Conservation (phyloP, 768 basidiomycete genomes). For the Postia placenta region DNA sequence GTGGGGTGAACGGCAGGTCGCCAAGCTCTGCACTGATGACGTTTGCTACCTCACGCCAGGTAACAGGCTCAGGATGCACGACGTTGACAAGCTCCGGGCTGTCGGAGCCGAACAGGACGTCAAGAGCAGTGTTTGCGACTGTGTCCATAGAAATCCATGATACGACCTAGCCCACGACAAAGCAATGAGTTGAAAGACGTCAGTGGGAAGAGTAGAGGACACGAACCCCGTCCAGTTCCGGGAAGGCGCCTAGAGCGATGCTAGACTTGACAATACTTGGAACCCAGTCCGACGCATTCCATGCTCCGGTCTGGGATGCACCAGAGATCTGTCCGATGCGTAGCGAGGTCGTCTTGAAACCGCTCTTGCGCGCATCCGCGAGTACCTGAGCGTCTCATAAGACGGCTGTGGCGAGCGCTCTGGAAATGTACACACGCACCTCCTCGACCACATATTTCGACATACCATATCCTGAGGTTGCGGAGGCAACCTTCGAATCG, state of each 20-base stretch:
- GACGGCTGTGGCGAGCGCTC: background rate
- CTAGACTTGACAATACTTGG: conserved; percentile 27
- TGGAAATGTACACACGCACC: conserved; percentile 24
- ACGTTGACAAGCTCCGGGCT: conserved; percentile 12
- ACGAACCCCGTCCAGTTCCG: conserved; percentile 8
- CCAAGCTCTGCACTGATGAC: conserved; percentile 1
- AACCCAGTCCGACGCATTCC: conserved; percentile 28
- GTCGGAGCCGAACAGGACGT: conserved; percentile 4
- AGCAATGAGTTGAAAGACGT: too few relatives aligned
- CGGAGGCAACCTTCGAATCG: conserved; percentile 23
- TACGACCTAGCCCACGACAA: conserved; percentile 1
- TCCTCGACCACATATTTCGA: conserved; percentile 39
- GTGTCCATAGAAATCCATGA: conserved; percentile 15
- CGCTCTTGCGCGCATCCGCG: conserved; percentile 18
- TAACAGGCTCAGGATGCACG: conserved; percentile 11
- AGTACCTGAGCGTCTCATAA: conserved; percentile 8
- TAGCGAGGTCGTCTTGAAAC: conserved; percentile 27
- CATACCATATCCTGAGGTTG: conserved; percentile 36
- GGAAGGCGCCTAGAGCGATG: conserved; percentile 7
- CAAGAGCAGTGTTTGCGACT: conserved; percentile 11
- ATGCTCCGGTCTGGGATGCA: conserved; percentile 20
- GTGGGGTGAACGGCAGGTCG: background rate
- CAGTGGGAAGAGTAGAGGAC: background rate
- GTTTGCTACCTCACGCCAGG: conserved; percentile 3
- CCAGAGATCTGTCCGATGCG: conserved; percentile 29